Conservation (phyloP, 164 flowering plant genomes). For the Sedum album region DNA sequence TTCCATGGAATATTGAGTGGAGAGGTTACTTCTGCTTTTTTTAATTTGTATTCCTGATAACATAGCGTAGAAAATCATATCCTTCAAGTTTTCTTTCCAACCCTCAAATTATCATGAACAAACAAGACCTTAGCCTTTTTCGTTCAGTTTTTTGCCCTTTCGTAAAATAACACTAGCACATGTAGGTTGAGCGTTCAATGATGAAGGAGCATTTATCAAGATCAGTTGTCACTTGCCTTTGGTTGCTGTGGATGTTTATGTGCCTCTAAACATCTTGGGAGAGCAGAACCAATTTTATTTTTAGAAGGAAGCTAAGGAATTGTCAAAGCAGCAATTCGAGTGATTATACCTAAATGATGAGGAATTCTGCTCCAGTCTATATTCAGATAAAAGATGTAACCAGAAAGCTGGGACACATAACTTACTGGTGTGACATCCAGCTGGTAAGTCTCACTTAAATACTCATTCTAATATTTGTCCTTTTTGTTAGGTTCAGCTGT, state of each 20-base stretch:
- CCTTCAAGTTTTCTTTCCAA: not conserved
- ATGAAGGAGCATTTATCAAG: conserved; percentile 61
- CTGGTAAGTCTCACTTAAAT: conserved; percentile 31
- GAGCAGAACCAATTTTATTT: conserved; percentile 14
- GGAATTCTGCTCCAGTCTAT: conserved; percentile 16
- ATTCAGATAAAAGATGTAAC: conserved; percentile 21
- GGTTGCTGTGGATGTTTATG: conserved; percentile 31
- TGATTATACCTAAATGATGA: conserved; percentile 24
- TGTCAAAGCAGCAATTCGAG: conserved; percentile 22
- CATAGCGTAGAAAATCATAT: not conserved
- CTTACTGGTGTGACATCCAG: conserved; percentile 12
- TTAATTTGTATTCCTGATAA: too few species aligned
- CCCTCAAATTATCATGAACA: not conserved
- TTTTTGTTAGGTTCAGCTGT: not conserved
- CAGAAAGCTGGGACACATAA: conserved; percentile 17
- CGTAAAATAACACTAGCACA: too few species aligned
- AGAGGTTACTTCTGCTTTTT: too few species aligned
- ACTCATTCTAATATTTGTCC: not conserved
- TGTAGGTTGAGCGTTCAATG: conserved; percentile 77
- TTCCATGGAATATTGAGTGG: too few species aligned
- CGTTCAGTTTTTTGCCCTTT: not conserved
- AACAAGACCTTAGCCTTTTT: not conserved
- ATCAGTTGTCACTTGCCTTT: conserved; percentile 62
- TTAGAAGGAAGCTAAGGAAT: conserved; percentile 21
- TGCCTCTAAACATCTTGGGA: conserved; percentile 17